Base-by-base conservation (phyloP, 2,329 filamentous ascomycete genomes). In the Cadophora sp. region DNA sequence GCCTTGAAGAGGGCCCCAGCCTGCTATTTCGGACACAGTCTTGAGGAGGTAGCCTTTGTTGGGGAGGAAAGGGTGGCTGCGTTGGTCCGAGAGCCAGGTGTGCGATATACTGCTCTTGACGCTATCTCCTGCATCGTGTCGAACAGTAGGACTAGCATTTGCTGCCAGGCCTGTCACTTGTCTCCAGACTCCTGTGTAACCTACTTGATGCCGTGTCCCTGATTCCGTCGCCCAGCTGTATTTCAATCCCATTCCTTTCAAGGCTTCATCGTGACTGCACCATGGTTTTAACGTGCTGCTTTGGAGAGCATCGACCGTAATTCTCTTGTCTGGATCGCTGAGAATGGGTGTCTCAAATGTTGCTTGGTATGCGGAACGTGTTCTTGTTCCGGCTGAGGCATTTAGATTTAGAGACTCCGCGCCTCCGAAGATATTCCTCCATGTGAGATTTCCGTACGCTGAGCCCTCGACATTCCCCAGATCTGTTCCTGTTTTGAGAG, bases 401-500 rank as follows among this genome's bases (percentile, higher is more conserved):
- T 97, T 95, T 67, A 97, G 82, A 62, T 92, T 93, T 70, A 99
- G 81, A 65, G 91, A 91, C 82, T 99, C 96, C 27, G 94, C 96
- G 47, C 96, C 96, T 61, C 96, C 96, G 77, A 99, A 93, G 67
- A 99, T 86, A 80, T 99, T 99, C 73, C 96, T 90, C 83, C 94
- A 90, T 61, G 95, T 85, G 53, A 94, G 85, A 72, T 96, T 95
- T 72, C 92, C 90, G 77, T 97, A 98, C 4, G 94, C 95, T 8
- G 94, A 97, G 43, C 95, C 96, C 80, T 99, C 96, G 24, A 93
- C 89, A 76, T 96, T 97, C 70, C 96, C 96, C 55, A 97, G 85
- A 77, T 98, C 95, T 9, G 96, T 98, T 67, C 96, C 96, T 0
- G 94, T 97, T 82, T 97, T 97, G 75, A 98, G 86, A 67, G 94